These are phyloP conservation scores for Hypoxylon crocopeplum DNA, from an alignment of 495 filamentous ascomycete species.

Conservation along the genomic window DNA sequence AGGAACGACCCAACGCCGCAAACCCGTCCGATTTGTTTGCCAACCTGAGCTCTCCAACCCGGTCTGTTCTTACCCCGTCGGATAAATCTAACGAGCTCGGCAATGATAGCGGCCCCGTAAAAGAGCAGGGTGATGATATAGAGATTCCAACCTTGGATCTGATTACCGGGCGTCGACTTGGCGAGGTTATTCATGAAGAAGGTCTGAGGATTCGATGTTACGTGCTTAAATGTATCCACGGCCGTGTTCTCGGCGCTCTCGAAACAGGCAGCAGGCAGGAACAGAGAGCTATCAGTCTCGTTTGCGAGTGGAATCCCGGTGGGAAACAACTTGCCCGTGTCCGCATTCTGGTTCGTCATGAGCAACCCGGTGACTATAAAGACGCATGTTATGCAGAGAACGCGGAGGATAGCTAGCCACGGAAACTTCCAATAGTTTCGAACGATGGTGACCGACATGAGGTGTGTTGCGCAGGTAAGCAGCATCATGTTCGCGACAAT, in stretches of 20 bases:
- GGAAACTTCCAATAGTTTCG: slow-evolving; percentile 44
- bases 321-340: slow-evolving; percentile 26
- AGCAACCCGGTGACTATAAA: slow-evolving; percentile 40
- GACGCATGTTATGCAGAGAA: slow-evolving; percentile 27
- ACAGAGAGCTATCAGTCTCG: slow-evolving; percentile 32
- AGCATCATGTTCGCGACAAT: slow-evolving; percentile 49
- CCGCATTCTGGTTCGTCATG: slow-evolving; percentile 40
- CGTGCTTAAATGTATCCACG: slow-evolving; percentile 7
- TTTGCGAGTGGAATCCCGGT: slow-evolving; percentile 26
- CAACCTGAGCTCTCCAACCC: slow-evolving; percentile 17
- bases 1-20: slow-evolving; percentile 4
- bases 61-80: slow-evolving; percentile 27
- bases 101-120: slow-evolving; percentile 36
- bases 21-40: slow-evolving; percentile 3
- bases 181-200: slow-evolving; percentile 19
- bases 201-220: slow-evolving; percentile 2
- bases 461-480: slow-evolving; percentile 48
- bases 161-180: slow-evolving; percentile 26
- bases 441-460: slow-evolving; percentile 44
- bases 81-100: slow-evolving; percentile 32
- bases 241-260: slow-evolving; percentile 17
- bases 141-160: slow-evolving; percentile 41
- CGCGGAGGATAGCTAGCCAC: slow-evolving; percentile 36
- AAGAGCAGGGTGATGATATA: slow-evolving; percentile 40
- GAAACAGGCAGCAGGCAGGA: slow-evolving; percentile 45